Conservation (phyloP, 1,284 basidiomycete genomes). For the Malassezia japonica region DNA sequence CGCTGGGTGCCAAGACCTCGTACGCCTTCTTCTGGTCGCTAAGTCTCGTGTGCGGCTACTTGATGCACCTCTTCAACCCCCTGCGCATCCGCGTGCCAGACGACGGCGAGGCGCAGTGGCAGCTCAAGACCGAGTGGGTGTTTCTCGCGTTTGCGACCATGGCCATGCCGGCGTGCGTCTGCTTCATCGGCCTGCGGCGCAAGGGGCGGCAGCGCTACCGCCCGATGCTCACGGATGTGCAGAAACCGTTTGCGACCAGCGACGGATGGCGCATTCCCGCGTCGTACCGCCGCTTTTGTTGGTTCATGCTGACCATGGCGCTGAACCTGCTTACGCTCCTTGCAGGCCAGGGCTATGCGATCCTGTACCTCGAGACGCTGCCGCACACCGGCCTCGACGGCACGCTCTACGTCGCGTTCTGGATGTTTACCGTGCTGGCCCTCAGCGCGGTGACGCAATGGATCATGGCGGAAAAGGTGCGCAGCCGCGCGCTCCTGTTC, state of each 20-base stretch:
- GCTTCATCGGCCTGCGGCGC: slow-evolving; percentile 36
- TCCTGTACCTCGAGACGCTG: slow-evolving; percentile 53
- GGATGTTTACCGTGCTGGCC: slow-evolving; percentile 53
- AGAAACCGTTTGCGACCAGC: slow-evolving; percentile 51
- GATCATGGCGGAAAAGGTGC: slow-evolving; percentile 53
- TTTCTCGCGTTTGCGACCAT: slow-evolving; percentile 54
- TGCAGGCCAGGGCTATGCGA: slow-evolving; percentile 56
- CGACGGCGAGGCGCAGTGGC: slow-evolving; percentile 51
- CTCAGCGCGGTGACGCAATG: slow-evolving; percentile 52
- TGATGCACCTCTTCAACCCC: slow-evolving; percentile 49
- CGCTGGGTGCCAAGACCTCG: slow-evolving; percentile 52
- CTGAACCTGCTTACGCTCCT: slow-evolving; percentile 54
- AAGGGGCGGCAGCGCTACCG: slow-evolving; percentile 45
- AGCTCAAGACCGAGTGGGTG: slow-evolving; percentile 56
- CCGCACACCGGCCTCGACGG: slow-evolving; percentile 55
- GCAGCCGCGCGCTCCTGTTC: slow-evolving; percentile 54
- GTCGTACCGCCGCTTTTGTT: slow-evolving; percentile 54
- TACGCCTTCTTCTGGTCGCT: slow-evolving; percentile 53
- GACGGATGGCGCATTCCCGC: slow-evolving; percentile 53
- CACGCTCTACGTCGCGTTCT: slow-evolving; percentile 55
- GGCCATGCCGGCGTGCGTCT: slow-evolving; percentile 53
- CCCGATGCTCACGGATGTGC: slow-evolving; percentile 48
- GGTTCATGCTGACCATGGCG: slow-evolving; percentile 55
- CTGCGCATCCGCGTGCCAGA: slow-evolving; percentile 17
- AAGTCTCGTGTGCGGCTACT: slow-evolving; percentile 51